phyloP scores from a whole-genome alignment of 495 filamentous ascomycete species.

The Penicillium crystallinum region DNA sequence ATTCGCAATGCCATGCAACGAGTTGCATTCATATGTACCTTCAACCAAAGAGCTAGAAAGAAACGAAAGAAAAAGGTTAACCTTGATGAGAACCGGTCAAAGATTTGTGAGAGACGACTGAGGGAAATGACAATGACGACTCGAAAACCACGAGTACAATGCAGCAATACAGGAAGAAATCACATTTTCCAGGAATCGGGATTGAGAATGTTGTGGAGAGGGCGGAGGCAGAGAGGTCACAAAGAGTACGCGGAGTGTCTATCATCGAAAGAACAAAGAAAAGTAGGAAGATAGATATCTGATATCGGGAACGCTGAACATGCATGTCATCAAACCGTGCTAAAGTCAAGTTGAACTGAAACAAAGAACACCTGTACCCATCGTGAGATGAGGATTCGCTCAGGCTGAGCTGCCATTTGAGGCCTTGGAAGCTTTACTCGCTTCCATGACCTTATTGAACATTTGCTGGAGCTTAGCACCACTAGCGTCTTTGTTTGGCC shows the following conservation, averaged over 20 bases:
- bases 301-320: slow-evolving; percentile 11
- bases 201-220: neutral
- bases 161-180: neutral
- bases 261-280: neutral
- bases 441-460: slow-evolving; percentile 43
- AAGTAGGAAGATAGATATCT: neutral
- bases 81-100: neutral
- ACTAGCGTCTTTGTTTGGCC: slow-evolving; percentile 47
- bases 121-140: neutral
- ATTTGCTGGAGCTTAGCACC: slow-evolving; percentile 43
- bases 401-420: slow-evolving; percentile 25
- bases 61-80: neutral
- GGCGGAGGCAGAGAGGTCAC: neutral
- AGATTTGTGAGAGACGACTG: neutral
- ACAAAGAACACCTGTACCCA: slow-evolving; percentile 1
- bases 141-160: neutral
- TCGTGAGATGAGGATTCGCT: neutral
- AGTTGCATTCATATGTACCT: slow-evolving; percentile 27
- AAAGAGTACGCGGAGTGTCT: neutral
- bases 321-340: slow-evolving; percentile 13
- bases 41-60: slow-evolving; percentile 12
- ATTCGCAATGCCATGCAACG: slow-evolving; percentile 28
- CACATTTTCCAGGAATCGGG: neutral
- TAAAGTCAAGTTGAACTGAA: slow-evolving; percentile 3
- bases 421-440: slow-evolving; percentile 24